phyloP scores from a whole-genome alignment of 2,329 filamentous ascomycete species.

The Hawksworthiomyces lignivorus region DNA sequence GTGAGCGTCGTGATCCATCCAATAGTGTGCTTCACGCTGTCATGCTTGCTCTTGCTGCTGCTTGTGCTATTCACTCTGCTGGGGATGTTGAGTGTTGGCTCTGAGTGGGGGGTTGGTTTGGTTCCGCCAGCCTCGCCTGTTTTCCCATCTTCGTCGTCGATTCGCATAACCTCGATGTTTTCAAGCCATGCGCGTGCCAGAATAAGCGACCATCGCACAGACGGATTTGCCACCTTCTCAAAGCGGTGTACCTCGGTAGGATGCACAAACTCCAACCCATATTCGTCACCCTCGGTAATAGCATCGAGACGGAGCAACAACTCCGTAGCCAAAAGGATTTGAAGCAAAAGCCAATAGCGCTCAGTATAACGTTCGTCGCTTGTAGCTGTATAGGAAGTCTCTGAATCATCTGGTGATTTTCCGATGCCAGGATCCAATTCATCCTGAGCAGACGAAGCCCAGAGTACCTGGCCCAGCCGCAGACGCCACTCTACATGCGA shows the following conservation, averaged over 20 bases:
- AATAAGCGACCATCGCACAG: conserved; percentile 61
- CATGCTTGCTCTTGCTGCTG: conserved; percentile 18
- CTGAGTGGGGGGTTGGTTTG: too few species aligned
- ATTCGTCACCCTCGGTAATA: conserved; percentile 53
- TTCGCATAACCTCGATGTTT: conserved; percentile 46
- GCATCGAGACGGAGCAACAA: conserved; percentile 57
- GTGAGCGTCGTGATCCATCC: conserved; percentile 53
- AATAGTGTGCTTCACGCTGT: conserved; percentile 25
- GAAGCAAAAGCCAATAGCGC: conserved; percentile 59
- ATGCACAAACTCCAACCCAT: conserved; percentile 42
- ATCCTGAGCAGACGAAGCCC: conserved; percentile 33
- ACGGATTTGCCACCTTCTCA: conserved; percentile 51
- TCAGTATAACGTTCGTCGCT: conserved; percentile 49
- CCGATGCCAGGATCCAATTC: conserved; percentile 9
- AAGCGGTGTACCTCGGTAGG: conserved; percentile 53
- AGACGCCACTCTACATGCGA: conserved; percentile 69
- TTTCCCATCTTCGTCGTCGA: conserved; percentile 4
- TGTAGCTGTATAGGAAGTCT: conserved; percentile 38
- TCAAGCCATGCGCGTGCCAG: conserved; percentile 61
- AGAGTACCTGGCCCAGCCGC: conserved; percentile 62
- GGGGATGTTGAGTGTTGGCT: not conserved
- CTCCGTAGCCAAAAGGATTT: conserved; percentile 58
- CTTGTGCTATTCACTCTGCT: not conserved
- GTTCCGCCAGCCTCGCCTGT: not conserved
- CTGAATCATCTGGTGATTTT: conserved; percentile 25